Evolutionary conservation across 352 stramenopile species (phyloP).

Genomic region (Aphanomyces stellatus): DNA sequence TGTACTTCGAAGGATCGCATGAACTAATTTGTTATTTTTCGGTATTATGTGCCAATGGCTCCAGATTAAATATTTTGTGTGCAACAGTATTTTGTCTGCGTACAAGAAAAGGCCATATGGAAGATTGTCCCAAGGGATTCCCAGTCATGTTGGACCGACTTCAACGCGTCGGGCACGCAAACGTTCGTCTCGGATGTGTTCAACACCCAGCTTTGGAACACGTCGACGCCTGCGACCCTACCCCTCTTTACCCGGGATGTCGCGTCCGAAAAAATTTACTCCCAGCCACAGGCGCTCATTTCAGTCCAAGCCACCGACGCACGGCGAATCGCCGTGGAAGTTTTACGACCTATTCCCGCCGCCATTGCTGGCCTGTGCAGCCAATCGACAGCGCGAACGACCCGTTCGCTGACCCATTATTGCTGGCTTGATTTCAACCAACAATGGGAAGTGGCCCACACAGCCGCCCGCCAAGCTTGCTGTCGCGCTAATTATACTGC

Average conservation of each 20-base stretch:
- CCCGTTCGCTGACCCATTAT: background rate
- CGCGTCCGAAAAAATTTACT: background rate
- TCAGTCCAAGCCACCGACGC: background rate
- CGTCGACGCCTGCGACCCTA: background rate
- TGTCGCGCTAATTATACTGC: background rate
- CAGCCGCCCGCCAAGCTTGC: background rate
- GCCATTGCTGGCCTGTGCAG: background rate
- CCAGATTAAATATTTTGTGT: too few species aligned
- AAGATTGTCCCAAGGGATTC: too few species aligned
- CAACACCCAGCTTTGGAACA: conserved; percentile 5
- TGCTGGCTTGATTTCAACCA: conserved; percentile 13
- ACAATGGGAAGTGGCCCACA: background rate
- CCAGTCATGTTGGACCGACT: conserved; percentile 5
- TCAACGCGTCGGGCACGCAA: conserved; percentile 1
- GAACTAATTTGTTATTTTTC: too few species aligned
- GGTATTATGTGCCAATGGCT: too few species aligned
- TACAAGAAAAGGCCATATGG: too few species aligned
- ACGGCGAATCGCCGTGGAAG: background rate
- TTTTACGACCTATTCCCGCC: background rate
- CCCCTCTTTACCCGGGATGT: background rate
- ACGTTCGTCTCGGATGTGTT: conserved; percentile 1
- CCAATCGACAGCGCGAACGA: background rate
- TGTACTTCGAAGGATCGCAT: too few species aligned
- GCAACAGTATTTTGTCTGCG: too few species aligned
- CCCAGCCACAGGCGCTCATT: background rate